Evolutionary conservation across 1,284 basidiomycete species (phyloP), one percentile per base, ranked within the genome.

Genomic region (Fomitiporia mediterranea): DNA sequence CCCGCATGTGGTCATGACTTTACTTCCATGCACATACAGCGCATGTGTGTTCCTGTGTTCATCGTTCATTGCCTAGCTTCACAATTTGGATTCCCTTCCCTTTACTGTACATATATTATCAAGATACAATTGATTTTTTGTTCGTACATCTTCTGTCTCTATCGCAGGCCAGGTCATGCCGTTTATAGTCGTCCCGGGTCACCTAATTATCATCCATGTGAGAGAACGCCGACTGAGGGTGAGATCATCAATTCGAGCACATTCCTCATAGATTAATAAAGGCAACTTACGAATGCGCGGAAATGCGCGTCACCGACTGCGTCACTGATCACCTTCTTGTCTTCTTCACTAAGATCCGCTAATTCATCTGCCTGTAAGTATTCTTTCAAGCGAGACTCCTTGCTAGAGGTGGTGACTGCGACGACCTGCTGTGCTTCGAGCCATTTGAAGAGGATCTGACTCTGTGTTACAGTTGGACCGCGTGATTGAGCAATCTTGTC

Each of bases 361-460:
- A 86, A 63, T 40, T 74, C 69, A 42, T 75, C 71, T 4, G 81
- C 74, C 30, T 77, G 77, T 21, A 89, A 66, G 63, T 86, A 85
- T 68, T 91, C 86, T 64, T 75, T 74, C 63, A 93, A 77, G 30
- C 88, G 79, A 39, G 76, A 76, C 21, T 71, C 73, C 68, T 92
- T 91, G 17, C 80, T 77, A n/a, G 83, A 83, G 2, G 91, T 88
- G 43, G 88, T 89, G 51, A 94, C 82, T 34, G 84, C 77, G 40
- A 84, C 66, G n/a, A 78, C 72, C 32, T 73, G 77, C 64, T 80
- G 81, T 51, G 80, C 77, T 42, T 79, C 62, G 13, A 82, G 64
- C 84, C 84, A 89, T 62, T 84, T 81, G 23, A 76, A 68, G 43
- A 89, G 70, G 7, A 84, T 78, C 57, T 83, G 78, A 1, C 77